Evolutionary conservation across 1,284 basidiomycete genomes (phyloP), one percentile per base, ranked within the genome.

Genomic region (Malassezia pachydermatis): DNA sequence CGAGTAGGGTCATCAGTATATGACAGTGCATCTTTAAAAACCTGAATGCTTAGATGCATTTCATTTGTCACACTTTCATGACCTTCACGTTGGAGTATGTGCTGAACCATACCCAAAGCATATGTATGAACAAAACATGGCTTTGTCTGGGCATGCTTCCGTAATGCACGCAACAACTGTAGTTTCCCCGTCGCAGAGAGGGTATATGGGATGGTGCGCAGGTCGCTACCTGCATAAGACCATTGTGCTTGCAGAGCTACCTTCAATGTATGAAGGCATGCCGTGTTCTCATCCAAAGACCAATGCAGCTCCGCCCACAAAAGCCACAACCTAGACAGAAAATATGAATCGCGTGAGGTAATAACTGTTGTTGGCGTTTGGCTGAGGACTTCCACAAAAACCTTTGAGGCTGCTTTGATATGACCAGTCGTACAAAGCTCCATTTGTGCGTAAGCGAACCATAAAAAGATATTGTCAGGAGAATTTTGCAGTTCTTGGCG

Each of bases 401-500:
- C 41, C 16, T 33, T 46, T 4, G 34, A 34, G 10, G 24, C 44
- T 2, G n/a, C 39, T 5, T 29, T 34, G 8, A 16, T 23, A 27
- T 52, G 46, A 2, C 50, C 45, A 23, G 17, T 25, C n/a, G 33
- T 16, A 13, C 24, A 36, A 5, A 46, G 30, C 11, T 52, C 50
- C 7, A 52, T 22, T 20, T 52, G 34, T 3, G 38, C 45, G 22
- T 52, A 52, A 4, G 44, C 34, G 40, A 37, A 46, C 50, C 50
- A 52, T 17, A 52, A 35, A 3, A n/a, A 5, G 3, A 47, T 9
- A 5, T 5, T 14, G 17, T 39, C 19, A 9, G 41, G 25, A 7
- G 45, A 20, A 0, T 25, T 8, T 28, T 47, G 44, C 5, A 52
- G 38, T 23, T 41, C 32, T 3, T 36, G 19, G 5, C 44, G 44